Conservation (phyloP, 495 filamentous ascomycete species). For the Bathelium albidoporum region DNA sequence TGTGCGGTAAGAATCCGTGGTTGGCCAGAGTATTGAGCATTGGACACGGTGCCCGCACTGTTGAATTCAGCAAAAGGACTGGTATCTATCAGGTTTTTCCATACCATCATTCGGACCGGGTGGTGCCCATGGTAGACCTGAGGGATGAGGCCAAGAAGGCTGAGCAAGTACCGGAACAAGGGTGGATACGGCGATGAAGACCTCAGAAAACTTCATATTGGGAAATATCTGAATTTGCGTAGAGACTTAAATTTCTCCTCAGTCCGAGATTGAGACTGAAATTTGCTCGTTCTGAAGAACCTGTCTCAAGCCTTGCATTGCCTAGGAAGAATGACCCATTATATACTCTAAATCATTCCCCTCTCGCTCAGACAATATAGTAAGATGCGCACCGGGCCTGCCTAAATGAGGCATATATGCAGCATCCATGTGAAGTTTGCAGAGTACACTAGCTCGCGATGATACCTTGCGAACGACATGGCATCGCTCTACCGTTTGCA, state of each 20-base stretch:
- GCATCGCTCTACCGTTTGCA: too few relatives aligned
- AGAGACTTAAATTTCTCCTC: neutral
- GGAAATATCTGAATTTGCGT: neutral
- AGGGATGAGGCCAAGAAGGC: neutral
- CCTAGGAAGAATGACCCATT: too few relatives aligned
- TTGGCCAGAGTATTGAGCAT: slow-evolving; percentile 22
- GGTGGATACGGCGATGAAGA: neutral
- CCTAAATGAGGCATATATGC: too few relatives aligned
- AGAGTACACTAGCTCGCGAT: too few relatives aligned
- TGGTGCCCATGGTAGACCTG: neutral
- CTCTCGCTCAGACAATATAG: too few relatives aligned
- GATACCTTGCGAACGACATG: too few relatives aligned
- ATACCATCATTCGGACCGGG: neutral
- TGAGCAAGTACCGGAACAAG: neutral
- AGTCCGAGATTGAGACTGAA: too few relatives aligned
- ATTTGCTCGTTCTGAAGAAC: too few relatives aligned
- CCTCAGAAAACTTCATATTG: neutral
- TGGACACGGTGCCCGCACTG: slow-evolving; percentile 19
- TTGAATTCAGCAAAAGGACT: neutral
- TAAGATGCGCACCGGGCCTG: too few relatives aligned
- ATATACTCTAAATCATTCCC: too few relatives aligned
- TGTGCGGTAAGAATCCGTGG: slow-evolving; percentile 18
- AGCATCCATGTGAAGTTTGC: too few relatives aligned
- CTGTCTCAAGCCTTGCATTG: too few relatives aligned
- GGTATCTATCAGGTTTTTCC: neutral